phyloP scores from a whole-genome alignment of 495 filamentous ascomycete species.

The Aspergillus diversus region DNA sequence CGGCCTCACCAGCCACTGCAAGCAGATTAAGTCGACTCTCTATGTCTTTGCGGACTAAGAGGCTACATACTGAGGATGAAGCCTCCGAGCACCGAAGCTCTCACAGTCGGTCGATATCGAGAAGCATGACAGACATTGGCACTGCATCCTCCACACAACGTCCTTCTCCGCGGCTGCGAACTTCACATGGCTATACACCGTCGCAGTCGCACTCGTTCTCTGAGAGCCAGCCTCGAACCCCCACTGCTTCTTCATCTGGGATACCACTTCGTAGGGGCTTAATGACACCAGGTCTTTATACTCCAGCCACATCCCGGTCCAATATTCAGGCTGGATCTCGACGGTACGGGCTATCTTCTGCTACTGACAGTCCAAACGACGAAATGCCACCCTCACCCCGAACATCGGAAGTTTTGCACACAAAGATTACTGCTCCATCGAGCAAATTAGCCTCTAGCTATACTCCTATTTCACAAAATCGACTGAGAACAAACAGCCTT shows the following conservation, averaged over 20 bases:
- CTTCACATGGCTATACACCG: constrained; percentile 46
- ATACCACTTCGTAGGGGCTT: constrained; percentile 50
- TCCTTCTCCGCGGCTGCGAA: constrained; percentile 41
- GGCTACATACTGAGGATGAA: constrained; percentile 41
- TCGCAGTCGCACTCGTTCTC: constrained; percentile 31
- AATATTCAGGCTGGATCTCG: constrained; percentile 52
- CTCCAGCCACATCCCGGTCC: constrained; percentile 47
- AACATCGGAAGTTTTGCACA: constrained; percentile 32
- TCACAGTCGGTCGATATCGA: constrained; percentile 39
- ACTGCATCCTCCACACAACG: constrained; percentile 33
- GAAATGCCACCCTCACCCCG: constrained; percentile 29
- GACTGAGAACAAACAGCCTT: constrained; percentile 46
- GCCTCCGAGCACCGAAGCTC: constrained; percentile 25
- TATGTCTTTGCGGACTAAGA: constrained; percentile 41
- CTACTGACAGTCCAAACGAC: constrained; percentile 26
- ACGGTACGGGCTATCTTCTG: constrained; percentile 45
- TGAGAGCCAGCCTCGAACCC: constrained; percentile 43
- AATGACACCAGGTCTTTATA: constrained; percentile 38
- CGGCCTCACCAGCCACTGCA: constrained; percentile 33
- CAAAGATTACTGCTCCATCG: constrained; percentile 43
- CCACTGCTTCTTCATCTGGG: constrained; percentile 43
- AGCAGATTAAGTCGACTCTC: constrained; percentile 45
- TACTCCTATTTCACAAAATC: constrained; percentile 46
- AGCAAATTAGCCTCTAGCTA: constrained; percentile 46
- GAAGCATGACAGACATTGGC: constrained; percentile 45